Evolutionary conservation across 257 asterid genomes (phyloP).

Genomic region (Nicotiana knightiana): DNA sequence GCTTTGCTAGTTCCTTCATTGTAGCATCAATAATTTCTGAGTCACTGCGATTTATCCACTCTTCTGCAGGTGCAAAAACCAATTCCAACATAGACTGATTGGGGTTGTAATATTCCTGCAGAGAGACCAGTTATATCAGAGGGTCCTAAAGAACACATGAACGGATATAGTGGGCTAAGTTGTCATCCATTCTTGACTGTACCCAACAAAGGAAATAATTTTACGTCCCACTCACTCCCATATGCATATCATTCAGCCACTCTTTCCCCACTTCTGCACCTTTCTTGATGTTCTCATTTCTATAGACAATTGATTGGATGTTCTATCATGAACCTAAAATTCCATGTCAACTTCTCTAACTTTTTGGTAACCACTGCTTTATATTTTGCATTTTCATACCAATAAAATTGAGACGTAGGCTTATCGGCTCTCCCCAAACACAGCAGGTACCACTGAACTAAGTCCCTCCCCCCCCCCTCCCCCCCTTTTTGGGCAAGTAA

Average conservation of each 20-base stretch:
- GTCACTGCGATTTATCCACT: conserved; percentile 81
- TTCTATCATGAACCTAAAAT: neutral
- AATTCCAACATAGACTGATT: conserved; percentile 87
- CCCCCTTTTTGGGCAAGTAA: no score
- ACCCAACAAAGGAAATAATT: neutral
- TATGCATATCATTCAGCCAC: neutral
- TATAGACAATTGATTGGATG: neutral
- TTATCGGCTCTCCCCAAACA: neutral
- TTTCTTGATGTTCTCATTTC: no score
- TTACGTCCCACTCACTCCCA: neutral
- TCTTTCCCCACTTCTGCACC: neutral
- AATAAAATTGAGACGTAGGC: neutral
- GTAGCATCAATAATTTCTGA: conserved; percentile 90
- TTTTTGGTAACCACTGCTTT: neutral
- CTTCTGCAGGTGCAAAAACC: conserved; percentile 98
- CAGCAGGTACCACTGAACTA: neutral
- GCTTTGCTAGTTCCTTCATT: conserved; percentile 89
- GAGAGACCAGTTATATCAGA: neutral
- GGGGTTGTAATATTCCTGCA: conserved; percentile 88
- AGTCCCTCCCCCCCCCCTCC: neutral
- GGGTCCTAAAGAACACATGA: neutral
- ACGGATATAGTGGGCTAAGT: neutral
- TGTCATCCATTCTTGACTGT: neutral
- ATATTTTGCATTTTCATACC: neutral
- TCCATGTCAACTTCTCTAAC: neutral